These are phyloP conservation scores for Carnegiea gigantea DNA, from an alignment of 179 eudicot genomes.

Conservation along the genomic window DNA sequence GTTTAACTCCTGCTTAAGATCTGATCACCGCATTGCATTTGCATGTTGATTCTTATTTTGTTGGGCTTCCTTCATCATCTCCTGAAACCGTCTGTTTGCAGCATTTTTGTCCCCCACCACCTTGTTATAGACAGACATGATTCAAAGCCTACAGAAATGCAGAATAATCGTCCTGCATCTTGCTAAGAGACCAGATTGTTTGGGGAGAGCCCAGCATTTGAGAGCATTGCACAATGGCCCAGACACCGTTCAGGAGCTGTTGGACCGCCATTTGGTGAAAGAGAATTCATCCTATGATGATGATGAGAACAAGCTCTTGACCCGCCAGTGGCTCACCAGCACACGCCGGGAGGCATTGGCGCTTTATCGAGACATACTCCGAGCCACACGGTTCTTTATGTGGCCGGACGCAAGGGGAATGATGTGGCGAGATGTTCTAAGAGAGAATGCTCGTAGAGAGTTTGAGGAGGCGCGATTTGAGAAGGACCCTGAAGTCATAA, in stretches of 20 bases:
- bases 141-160: slow-evolving; percentile 15
- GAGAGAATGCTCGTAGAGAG: slow-evolving; percentile 76
- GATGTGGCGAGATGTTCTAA: slow-evolving; percentile 72
- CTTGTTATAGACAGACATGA: slow-evolving; percentile 18
- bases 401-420: slow-evolving; percentile 73
- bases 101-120: not conserved
- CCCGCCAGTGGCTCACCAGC: slow-evolving; percentile 74
- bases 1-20: not conserved
- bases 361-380: slow-evolving; percentile 76
- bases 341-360: slow-evolving; percentile 78
- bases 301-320: slow-evolving; percentile 46
- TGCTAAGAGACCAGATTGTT: not conserved
- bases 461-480: slow-evolving; percentile 78
- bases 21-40: not conserved
- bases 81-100: not conserved
- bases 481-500: slow-evolving; percentile 73
- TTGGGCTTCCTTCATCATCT: not conserved
- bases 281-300: slow-evolving; percentile 44
- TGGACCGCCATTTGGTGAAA: slow-evolving; percentile 65
- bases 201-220: not conserved
- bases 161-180: slow-evolving; percentile 9
- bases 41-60: not conserved
- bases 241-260: slow-evolving; percentile 69
- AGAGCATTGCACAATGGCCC: slow-evolving; percentile 61
- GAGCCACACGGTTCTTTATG: slow-evolving; percentile 79